These are phyloP conservation scores for Aureobasidium sp. DNA, from an alignment of 2,329 filamentous ascomycete species.

Conservation along the genomic window DNA sequence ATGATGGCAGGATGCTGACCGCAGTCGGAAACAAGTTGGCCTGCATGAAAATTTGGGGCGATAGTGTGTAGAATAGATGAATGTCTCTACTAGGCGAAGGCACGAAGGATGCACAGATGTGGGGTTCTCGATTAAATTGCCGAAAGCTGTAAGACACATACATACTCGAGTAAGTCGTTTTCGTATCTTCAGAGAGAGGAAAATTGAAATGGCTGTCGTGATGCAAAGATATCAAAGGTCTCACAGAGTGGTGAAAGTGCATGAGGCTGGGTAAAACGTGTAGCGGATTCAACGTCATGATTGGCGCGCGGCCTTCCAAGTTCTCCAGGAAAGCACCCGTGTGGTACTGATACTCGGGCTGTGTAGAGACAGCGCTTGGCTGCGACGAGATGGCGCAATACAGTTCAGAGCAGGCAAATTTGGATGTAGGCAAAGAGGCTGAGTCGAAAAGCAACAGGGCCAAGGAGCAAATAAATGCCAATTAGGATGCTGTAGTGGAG, in stretches of 20 bases:
- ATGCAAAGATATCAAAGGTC: neutral
- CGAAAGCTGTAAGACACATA: neutral
- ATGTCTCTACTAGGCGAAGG: conserved; percentile 2
- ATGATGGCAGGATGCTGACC: neutral
- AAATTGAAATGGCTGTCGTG: neutral
- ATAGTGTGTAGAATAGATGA: neutral
- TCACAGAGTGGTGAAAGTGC: neutral
- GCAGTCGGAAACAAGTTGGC: neutral
- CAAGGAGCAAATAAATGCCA: neutral
- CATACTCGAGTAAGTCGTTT: neutral
- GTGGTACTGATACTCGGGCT: neutral
- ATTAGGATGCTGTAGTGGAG: neutral
- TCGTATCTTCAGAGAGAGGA: neutral
- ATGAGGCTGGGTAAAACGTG: conserved; percentile 4
- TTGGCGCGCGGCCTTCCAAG: neutral
- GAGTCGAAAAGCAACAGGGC: neutral
- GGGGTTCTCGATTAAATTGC: neutral
- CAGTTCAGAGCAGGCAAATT: neutral
- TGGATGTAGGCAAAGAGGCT: neutral
- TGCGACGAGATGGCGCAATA: neutral
- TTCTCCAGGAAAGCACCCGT: neutral
- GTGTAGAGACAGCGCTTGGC: neutral
- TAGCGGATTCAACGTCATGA: neutral
- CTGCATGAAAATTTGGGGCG: neutral
- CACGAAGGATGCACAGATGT: conserved; percentile 3